phyloP scores from a whole-genome alignment of 345 rosid species.

The Aegle marmelos region DNA sequence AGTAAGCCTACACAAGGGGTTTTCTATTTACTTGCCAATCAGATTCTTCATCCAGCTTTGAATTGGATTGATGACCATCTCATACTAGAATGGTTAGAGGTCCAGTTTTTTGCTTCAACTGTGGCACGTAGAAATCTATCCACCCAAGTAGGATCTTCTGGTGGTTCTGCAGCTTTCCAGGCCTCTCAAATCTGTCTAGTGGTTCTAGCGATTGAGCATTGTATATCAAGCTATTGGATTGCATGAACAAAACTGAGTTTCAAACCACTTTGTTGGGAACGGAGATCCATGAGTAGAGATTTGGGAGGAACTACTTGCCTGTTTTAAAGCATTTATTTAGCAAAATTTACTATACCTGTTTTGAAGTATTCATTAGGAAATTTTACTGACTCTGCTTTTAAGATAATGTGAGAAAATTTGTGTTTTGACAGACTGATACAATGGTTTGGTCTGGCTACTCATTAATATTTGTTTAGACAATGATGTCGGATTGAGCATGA shows the following conservation, averaged over 20 bases:
- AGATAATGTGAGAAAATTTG: neutral
- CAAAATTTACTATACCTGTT: too few relatives aligned
- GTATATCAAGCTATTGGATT: neutral
- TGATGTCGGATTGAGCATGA: neutral
- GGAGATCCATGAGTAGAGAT: neutral
- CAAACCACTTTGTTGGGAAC: neutral
- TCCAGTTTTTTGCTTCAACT: neutral
- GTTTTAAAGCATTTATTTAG: neutral
- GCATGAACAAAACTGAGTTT: conserved; percentile 1
- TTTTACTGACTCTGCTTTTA: neutral
- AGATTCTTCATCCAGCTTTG: neutral
- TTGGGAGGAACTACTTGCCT: neutral
- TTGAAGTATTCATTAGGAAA: neutral
- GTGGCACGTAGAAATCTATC: neutral
- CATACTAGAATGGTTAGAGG: neutral
- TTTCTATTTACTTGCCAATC: neutral
- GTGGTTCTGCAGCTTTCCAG: neutral
- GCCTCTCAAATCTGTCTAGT: neutral
- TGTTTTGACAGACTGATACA: neutral
- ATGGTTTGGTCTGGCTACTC: neutral
- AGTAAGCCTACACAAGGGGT: neutral
- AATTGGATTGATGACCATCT: neutral
- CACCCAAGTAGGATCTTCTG: neutral
- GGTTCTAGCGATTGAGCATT: neutral
- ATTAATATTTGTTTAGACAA: neutral